Conservation (phyloP, 106 monocot species). For the Dioscorea dumetorum region DNA sequence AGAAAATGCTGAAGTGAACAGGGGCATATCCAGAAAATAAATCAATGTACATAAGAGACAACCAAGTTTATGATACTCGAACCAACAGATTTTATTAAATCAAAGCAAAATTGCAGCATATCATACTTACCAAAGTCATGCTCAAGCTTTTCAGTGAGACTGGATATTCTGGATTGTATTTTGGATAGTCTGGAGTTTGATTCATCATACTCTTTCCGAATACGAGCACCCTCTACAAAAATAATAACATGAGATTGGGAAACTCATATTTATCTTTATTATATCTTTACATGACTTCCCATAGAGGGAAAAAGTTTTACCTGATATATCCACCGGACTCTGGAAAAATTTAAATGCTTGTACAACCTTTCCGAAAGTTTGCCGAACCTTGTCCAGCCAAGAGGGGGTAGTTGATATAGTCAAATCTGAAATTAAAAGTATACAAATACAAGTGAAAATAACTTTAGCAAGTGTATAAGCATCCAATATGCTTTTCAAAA, state of each 20-base stretch:
- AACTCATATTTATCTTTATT: neutral
- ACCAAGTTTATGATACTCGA: too few species aligned
- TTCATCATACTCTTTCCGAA: constrained; percentile 87
- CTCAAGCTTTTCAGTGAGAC: constrained; percentile 67
- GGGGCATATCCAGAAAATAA: neutral
- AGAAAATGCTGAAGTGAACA: too few species aligned
- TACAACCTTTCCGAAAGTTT: constrained; percentile 55
- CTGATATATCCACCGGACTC: constrained; percentile 84
- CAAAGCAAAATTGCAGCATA: neutral
- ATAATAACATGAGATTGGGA: neutral
- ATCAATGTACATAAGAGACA: neutral
- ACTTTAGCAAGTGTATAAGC: too few species aligned
- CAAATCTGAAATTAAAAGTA: constrained; percentile 31
- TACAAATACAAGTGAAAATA: neutral
- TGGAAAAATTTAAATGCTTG: constrained; percentile 80
- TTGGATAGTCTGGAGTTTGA: constrained; percentile 86
- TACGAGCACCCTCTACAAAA: constrained; percentile 59
- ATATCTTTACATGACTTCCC: neutral
- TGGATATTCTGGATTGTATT: constrained; percentile 77
- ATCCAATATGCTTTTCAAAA: too few species aligned
- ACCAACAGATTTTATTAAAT: neutral
- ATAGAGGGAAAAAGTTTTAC: constrained; percentile 6
- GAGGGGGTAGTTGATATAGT: constrained; percentile 34
- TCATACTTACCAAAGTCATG: constrained; percentile 75
- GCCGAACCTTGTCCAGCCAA: constrained; percentile 77